A percentile compares a stretch with the other conserved stretches of the same genome.
Conservation (phyloP, 495 filamentous ascomycete genomes). For the Annulohypoxylon stygium region DNA sequence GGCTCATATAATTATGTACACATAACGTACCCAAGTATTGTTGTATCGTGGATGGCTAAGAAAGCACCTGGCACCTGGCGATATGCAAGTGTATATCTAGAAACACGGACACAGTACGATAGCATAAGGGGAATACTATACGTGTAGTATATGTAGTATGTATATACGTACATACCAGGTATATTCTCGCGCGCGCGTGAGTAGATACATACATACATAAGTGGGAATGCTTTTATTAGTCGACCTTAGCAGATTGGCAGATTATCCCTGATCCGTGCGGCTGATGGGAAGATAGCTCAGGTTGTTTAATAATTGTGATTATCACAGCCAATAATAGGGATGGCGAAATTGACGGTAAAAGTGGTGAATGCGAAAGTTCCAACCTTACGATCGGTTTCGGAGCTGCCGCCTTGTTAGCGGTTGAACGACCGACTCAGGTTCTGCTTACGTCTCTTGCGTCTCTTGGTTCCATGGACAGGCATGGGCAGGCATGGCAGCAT, state of each 20-base stretch:
- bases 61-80: not conserved
- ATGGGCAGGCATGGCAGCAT: not conserved
- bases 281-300: constrained; percentile 33
- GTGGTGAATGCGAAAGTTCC: constrained; percentile 38
- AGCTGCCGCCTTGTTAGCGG: constrained; percentile 36
- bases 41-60: not conserved
- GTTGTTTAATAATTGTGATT: constrained; percentile 33
- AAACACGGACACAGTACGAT: not conserved
- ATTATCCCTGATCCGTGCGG: constrained; percentile 31
- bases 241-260: constrained; percentile 15
- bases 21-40: not conserved
- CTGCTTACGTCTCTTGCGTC: constrained; percentile 42
- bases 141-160: too few relatives aligned
- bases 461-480: not conserved
- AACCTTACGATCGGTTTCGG: constrained; percentile 36
- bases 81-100: not conserved
- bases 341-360: constrained; percentile 40
- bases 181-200: not conserved
- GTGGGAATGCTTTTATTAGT: constrained; percentile 15
- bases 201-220: not conserved
- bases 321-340: constrained; percentile 36
- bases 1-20: constrained; percentile 8
- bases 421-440: constrained; percentile 40
- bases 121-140: not conserved
- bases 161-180: not conserved